Percentiles rank a stretch among this genome's conserved stretches.
Conservation (phyloP, 2,329 filamentous ascomycete genomes). For the Lachnellula suecica region DNA sequence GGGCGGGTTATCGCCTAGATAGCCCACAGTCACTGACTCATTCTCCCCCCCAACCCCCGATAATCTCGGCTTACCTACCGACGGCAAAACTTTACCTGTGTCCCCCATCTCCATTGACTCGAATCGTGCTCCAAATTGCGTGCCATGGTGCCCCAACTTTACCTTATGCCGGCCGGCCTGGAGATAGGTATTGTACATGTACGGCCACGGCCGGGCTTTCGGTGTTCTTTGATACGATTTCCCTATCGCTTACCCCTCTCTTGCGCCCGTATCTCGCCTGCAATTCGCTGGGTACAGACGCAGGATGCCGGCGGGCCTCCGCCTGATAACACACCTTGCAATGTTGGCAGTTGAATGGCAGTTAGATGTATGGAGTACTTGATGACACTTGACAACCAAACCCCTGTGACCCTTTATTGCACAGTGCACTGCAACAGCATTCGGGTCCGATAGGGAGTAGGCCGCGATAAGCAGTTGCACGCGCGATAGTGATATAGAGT, state of each 20-base stretch:
- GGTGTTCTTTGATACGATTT: not conserved
- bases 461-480: slow-evolving; percentile 8
- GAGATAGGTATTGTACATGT: not conserved
- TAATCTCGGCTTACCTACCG: not conserved
- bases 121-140: too few species aligned
- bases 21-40: not conserved
- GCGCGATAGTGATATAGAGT: not conserved
- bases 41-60: not conserved
- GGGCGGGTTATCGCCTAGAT: not conserved
- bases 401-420: not conserved
- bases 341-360: not conserved
- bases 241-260: not conserved
- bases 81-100: too few species aligned
- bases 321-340: not conserved
- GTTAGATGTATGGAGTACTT: too few species aligned
- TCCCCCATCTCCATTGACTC: too few species aligned
- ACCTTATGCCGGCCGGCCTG: too few species aligned
- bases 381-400: not conserved
- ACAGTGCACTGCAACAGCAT: not conserved
- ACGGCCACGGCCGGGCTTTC: not conserved
- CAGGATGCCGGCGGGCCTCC: not conserved
- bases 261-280: not conserved
- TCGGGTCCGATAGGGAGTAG: not conserved
- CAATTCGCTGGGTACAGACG: not conserved
- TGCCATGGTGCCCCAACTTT: too few species aligned